Conservation (phyloP, 371 early-diverging fungal species). For the Mucor lusitanicus region DNA sequence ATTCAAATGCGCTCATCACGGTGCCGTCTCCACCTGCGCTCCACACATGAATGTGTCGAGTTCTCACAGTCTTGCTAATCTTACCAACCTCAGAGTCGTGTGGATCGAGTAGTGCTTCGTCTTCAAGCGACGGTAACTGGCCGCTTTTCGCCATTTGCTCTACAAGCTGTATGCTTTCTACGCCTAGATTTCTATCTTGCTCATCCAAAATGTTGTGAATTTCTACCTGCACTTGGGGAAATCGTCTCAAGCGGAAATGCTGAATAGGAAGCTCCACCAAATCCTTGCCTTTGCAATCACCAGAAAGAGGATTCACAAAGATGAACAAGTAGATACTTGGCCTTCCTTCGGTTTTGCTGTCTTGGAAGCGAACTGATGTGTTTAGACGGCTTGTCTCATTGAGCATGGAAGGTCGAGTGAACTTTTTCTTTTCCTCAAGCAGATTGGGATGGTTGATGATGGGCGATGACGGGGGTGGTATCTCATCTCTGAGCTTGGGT, state of each 20-base stretch:
- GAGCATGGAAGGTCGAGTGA: not conserved
- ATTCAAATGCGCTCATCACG: conserved; percentile 62
- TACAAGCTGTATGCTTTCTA: conserved; percentile 36
- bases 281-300: conserved; percentile 58
- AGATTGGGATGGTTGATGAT: conserved; percentile 1
- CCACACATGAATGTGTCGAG: conserved; percentile 63
- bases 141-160: conserved; percentile 30
- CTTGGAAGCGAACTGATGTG: conserved; percentile 22
- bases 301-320: conserved; percentile 65
- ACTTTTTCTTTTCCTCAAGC: not conserved
- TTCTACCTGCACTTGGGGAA: conserved; percentile 63
- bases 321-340: conserved; percentile 60
- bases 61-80: conserved; percentile 13
- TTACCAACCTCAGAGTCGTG: not conserved
- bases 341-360: conserved; percentile 25
- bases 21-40: conserved; percentile 71
- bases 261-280: conserved; percentile 54
- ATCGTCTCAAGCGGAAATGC: conserved; percentile 57
- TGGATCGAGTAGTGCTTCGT: not conserved
- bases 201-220: conserved; percentile 60
- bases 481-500: not conserved
- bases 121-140: conserved; percentile 18
- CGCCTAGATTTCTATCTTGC: conserved; percentile 43
- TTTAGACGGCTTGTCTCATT: conserved; percentile 7
- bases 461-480: not conserved